Conservation (phyloP, 306 rosid genomes). For the Vicia faba region DNA sequence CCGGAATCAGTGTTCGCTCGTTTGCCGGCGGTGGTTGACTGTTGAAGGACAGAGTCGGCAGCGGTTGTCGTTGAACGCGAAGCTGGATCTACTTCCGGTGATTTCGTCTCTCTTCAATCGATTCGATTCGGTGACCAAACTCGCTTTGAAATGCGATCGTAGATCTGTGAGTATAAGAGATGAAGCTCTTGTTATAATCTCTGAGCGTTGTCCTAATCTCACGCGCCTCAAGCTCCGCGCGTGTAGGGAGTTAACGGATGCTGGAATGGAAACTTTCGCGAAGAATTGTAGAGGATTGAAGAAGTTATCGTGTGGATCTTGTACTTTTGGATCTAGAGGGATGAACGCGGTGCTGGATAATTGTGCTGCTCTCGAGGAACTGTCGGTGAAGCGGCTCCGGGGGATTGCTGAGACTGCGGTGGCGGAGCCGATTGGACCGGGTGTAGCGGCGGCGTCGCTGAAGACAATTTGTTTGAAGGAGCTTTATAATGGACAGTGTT, state of each 20-base stretch:
- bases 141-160: slow-evolving; percentile 91
- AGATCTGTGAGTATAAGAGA: slow-evolving; percentile 76
- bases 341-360: slow-evolving; percentile 87
- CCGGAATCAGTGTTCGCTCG: slow-evolving; percentile 82
- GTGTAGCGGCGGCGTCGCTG: slow-evolving; percentile 62
- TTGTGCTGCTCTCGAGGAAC: slow-evolving; percentile 74
- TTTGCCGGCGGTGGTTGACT: slow-evolving; percentile 82
- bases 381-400: slow-evolving; percentile 89
- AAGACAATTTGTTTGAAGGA: slow-evolving; percentile 81
- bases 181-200: slow-evolving; percentile 68
- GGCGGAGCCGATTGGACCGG: slow-evolving; percentile 81
- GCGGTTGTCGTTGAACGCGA: slow-evolving; percentile 81
- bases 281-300: slow-evolving; percentile 86
- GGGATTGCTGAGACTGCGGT: slow-evolving; percentile 66
- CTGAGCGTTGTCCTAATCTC: slow-evolving; percentile 79
- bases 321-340: slow-evolving; percentile 84
- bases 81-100: slow-evolving; percentile 53
- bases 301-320: slow-evolving; percentile 95
- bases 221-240: slow-evolving; percentile 95
- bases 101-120: slow-evolving; percentile 72
- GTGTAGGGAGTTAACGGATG: slow-evolving; percentile 78
- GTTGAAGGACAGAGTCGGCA: slow-evolving; percentile 95
- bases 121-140: slow-evolving; percentile 87
- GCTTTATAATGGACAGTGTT: slow-evolving; percentile 87
- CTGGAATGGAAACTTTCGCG: slow-evolving; percentile 76